phyloP scores from a whole-genome alignment of 2,329 filamentous ascomycete species.

The Claviceps sorghi region DNA sequence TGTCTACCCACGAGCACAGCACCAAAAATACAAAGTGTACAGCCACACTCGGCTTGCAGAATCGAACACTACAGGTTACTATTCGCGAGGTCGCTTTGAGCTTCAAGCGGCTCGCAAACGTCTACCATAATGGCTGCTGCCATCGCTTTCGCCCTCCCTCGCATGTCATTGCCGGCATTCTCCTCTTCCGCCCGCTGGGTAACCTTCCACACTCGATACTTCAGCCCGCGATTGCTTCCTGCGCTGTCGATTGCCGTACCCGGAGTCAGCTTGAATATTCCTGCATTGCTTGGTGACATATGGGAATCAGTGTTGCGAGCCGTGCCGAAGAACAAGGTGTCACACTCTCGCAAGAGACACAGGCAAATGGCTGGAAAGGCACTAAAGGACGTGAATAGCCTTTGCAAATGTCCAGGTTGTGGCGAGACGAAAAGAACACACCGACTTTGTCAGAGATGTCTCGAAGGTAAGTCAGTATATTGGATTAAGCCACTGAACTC shows the following conservation, averaged over 20 bases:
- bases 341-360: constrained; percentile 85
- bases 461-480: constrained; percentile 48
- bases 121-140: constrained; percentile 2
- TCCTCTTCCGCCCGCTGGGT: constrained; percentile 28
- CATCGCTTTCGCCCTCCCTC: constrained; percentile 38
- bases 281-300: constrained; percentile 58
- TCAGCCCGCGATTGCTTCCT: constrained; percentile 34
- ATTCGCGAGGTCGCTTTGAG: neutral
- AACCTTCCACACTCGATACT: constrained; percentile 29
- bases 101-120: neutral
- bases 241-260: constrained; percentile 45
- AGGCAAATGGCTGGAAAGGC: constrained; percentile 93
- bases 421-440: constrained; percentile 81
- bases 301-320: constrained; percentile 89
- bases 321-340: constrained; percentile 97
- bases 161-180: constrained; percentile 29
- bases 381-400: constrained; percentile 71
- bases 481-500: neutral
- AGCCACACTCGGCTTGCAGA: no score
- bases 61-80: neutral
- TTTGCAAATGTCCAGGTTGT: constrained; percentile 83
- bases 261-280: constrained; percentile 39
- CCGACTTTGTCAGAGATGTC: constrained; percentile 74
- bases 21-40: neutral
- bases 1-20: neutral